These are phyloP conservation scores for Pythium scleroteichum DNA, from an alignment of 352 stramenopile genomes.

Conservation along the genomic window DNA sequence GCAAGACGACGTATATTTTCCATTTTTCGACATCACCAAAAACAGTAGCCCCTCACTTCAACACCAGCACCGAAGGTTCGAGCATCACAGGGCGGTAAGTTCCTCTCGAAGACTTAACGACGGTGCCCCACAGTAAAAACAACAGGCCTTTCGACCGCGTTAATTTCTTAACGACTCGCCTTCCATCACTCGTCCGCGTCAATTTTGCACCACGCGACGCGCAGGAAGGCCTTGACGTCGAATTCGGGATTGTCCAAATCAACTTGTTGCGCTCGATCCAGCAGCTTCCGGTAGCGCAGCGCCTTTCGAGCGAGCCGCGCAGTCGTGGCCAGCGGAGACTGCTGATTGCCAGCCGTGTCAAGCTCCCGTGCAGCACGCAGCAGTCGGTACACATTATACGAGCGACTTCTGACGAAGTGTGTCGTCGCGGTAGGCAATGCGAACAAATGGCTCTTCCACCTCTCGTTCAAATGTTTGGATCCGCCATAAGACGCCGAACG, in stretches of 20 bases:
- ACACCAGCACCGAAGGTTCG: no score
- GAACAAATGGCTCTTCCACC: not conserved
- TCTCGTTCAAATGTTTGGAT: no score
- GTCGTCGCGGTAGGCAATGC: slow-evolving; percentile 1
- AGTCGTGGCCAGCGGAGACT: not conserved
- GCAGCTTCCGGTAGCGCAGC: slow-evolving; percentile 10
- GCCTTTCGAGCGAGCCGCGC: slow-evolving; percentile 17
- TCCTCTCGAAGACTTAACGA: no score
- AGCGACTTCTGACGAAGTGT: not conserved
- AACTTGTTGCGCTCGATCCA: slow-evolving; percentile 5
- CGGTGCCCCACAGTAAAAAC: no score
- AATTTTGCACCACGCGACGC: slow-evolving; percentile 3
- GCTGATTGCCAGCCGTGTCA: not conserved
- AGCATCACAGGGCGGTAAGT: no score
- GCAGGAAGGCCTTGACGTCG: slow-evolving; percentile 2
- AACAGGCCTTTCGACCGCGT: no score
- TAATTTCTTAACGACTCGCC: no score
- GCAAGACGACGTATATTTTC: no score
- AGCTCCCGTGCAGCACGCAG: not conserved
- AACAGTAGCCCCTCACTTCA: no score
- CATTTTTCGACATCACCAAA: no score
- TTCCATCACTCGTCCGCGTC: no score
- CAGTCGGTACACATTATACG: not conserved
- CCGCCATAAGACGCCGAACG: no score
- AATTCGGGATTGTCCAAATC: slow-evolving; percentile 15